These are phyloP conservation scores for Hypoxylon sp. DNA, from an alignment of 2,329 filamentous ascomycete species.

Conservation along the genomic window DNA sequence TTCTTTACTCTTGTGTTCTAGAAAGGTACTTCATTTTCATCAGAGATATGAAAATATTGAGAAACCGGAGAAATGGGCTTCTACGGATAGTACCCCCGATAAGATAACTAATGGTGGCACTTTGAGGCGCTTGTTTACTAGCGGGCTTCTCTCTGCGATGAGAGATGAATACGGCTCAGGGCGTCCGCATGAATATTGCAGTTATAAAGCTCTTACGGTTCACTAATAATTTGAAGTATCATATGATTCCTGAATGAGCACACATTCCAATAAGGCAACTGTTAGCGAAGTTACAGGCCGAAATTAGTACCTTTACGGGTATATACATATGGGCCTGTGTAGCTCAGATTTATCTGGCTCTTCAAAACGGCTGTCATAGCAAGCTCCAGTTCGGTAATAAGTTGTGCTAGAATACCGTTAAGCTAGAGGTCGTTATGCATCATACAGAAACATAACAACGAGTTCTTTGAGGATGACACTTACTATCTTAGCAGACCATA, in stretches of 20 bases:
- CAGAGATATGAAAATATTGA: too few relatives aligned
- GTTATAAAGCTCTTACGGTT: too few relatives aligned
- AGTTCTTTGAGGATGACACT: background rate
- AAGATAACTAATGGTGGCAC: too few relatives aligned
- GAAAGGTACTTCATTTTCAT: too few relatives aligned
- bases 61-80: too few relatives aligned
- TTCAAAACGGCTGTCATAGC: background rate
- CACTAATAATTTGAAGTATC: background rate
- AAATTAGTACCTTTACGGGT: background rate
- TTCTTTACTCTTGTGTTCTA: too few relatives aligned
- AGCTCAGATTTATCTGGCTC: background rate
- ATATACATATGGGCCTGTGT: background rate
- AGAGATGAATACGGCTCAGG: too few relatives aligned
- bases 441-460: background rate
- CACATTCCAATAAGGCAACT: background rate
- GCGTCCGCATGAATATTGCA: too few relatives aligned
- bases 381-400: background rate
- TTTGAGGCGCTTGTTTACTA: too few relatives aligned
- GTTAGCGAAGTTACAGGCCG: background rate
- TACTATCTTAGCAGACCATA: too few relatives aligned
- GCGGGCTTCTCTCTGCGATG: too few relatives aligned
- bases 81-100: too few relatives aligned
- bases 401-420: background rate
- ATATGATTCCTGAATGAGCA: background rate
- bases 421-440: background rate